Percentiles rank a stretch among this genome's conserved stretches.
Conservation (phyloP, 2,329 filamentous ascomycete genomes). For the Aspergillus texensis region DNA sequence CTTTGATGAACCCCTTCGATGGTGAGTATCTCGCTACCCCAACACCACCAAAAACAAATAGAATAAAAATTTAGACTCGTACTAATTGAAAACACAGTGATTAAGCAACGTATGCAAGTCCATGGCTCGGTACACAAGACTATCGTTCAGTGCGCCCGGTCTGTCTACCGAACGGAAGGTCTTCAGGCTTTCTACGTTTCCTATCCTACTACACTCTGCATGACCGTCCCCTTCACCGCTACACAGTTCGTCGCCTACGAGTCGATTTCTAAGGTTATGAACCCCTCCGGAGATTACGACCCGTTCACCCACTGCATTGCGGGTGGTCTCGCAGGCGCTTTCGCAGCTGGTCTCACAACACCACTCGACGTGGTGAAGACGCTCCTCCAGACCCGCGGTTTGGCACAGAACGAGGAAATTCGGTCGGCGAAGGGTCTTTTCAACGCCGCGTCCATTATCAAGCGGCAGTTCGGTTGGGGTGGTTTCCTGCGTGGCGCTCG, state of each 20-base stretch:
- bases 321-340: constrained; percentile 87
- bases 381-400: constrained; percentile 88
- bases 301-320: constrained; percentile 92
- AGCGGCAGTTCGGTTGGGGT: constrained; percentile 76
- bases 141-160: constrained; percentile 81
- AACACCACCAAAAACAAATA: not conserved
- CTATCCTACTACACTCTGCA: constrained; percentile 95
- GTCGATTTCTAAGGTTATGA: constrained; percentile 91
- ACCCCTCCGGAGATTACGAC: constrained; percentile 77
- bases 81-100: constrained; percentile 62
- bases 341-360: constrained; percentile 91
- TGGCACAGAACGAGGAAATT: constrained; percentile 76
- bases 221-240: constrained; percentile 98
- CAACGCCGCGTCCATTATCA: constrained; percentile 78
- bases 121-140: constrained; percentile 92
- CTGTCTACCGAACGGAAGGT: constrained; percentile 86
- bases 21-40: constrained; percentile 58
- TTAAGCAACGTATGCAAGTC: constrained; percentile 99
- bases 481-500: constrained; percentile 94
- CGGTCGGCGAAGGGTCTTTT: constrained; percentile 80
- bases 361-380: constrained; percentile 99
- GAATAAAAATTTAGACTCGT: not conserved
- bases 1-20: constrained; percentile 99
- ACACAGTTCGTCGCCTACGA: constrained; percentile 98
- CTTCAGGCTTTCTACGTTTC: constrained; percentile 95